Conservation (phyloP, 495 filamentous ascomycete genomes). For the Eremomyces bilateralis region DNA sequence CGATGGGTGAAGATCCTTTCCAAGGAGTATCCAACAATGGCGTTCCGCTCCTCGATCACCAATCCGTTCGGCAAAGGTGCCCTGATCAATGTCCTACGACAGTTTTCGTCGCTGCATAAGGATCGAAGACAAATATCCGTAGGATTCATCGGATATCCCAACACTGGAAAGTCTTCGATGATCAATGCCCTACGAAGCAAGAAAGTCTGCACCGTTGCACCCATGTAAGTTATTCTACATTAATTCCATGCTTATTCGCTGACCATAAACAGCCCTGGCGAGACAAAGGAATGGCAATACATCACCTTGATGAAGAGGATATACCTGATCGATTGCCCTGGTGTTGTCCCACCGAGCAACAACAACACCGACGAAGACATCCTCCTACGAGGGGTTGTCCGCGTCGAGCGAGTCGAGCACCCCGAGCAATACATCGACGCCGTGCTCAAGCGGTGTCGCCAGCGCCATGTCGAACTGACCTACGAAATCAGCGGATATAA, state of each 20-base stretch:
- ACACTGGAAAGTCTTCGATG: constrained; percentile 20
- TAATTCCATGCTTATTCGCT: too few relatives aligned
- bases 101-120: constrained; percentile 80
- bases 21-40: constrained; percentile 77
- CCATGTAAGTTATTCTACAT: constrained; percentile 33
- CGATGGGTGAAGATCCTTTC: constrained; percentile 63
- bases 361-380: constrained; percentile 71
- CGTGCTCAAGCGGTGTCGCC: constrained; percentile 56
- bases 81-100: constrained; percentile 28
- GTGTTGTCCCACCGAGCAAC: constrained; percentile 72
- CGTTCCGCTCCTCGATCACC: constrained; percentile 79
- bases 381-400: constrained; percentile 73
- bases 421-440: constrained; percentile 88
- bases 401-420: constrained; percentile 87
- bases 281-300: constrained; percentile 70
- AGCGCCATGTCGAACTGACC: constrained; percentile 74
- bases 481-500: constrained; percentile 59
- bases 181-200: constrained; percentile 44
- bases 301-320: constrained; percentile 94
- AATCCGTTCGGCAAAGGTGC: constrained; percentile 40
- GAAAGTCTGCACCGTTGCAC: constrained; percentile 83
- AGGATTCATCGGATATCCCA: constrained; percentile 24
- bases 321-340: constrained; percentile 91
- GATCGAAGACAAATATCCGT: constrained; percentile 55
- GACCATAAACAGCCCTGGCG: too few relatives aligned